Conservation (phyloP, 306 rosid genomes). For the Lupinus albus region DNA sequence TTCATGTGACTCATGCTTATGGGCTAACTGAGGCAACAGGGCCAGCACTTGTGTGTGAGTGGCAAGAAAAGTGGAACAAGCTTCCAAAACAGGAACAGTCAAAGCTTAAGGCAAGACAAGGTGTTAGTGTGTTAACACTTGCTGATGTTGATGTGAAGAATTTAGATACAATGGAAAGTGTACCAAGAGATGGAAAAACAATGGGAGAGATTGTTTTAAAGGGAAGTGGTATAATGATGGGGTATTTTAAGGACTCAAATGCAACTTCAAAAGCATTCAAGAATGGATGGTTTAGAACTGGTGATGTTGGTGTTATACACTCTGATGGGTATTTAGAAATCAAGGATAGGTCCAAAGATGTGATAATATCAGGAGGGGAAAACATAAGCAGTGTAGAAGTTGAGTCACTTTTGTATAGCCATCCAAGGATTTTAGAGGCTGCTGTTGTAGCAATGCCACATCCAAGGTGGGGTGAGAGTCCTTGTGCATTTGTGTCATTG, state of each 20-base stretch:
- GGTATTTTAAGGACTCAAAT: slow-evolving; percentile 55
- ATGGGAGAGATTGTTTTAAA: slow-evolving; percentile 70
- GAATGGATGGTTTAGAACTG: slow-evolving; percentile 67
- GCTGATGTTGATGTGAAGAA: slow-evolving; percentile 67
- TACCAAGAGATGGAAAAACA: slow-evolving; percentile 56
- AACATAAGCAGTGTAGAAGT: slow-evolving; percentile 71
- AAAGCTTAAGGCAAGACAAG: slow-evolving; percentile 63
- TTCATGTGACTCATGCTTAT: slow-evolving; percentile 67
- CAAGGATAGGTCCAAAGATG: slow-evolving; percentile 72
- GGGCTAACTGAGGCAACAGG: slow-evolving; percentile 77
- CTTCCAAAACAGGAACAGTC: slow-evolving; percentile 48
- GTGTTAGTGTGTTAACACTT: slow-evolving; percentile 51
- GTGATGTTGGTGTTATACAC: slow-evolving; percentile 70
- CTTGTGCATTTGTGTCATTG: slow-evolving; percentile 62
- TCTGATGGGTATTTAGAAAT: slow-evolving; percentile 67
- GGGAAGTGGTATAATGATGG: slow-evolving; percentile 70
- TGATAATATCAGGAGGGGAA: slow-evolving; percentile 76
- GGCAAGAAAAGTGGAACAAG: slow-evolving; percentile 61
- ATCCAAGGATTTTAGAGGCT: slow-evolving; percentile 58
- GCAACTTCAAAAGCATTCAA: slow-evolving; percentile 52
- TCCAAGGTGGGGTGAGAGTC: slow-evolving; percentile 72
- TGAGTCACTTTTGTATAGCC: slow-evolving; percentile 55
- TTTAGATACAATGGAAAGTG: slow-evolving; percentile 56
- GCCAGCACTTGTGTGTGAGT: slow-evolving; percentile 67
- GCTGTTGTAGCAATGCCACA: slow-evolving; percentile 83